Base-by-base conservation (phyloP, 495 filamentous ascomycete genomes). In the Penicillium coprophilum region DNA sequence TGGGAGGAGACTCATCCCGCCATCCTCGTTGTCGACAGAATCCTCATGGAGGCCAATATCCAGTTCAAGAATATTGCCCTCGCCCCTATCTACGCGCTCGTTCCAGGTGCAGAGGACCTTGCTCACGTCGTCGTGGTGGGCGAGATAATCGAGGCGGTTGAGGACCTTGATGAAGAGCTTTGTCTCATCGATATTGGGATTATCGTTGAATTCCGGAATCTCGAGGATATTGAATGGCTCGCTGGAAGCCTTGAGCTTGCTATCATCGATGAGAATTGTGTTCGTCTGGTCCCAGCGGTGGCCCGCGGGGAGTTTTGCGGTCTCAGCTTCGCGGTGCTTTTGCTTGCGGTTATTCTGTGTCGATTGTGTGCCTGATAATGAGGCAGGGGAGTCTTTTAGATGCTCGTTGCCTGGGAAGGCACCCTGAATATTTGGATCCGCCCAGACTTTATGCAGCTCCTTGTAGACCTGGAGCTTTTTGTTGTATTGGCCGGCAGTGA, bases 251-350 rank as follows among this genome's bases (percentile, higher is more conserved):
- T 97, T 98, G 57, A 88, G 72, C 11, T 65, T 65, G 46, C 83
- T 87, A 69, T 97, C 95, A 59, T 98, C 94, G 21, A 97, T 85
- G 12, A 98, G 75, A 30, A 98, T 74, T 0, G 94, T 97, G 68
- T 97, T 93, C n/a, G 72, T 76, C 71, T 96, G 93, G 57, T 80
- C 75, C 89, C 91, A 98, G 27, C 60, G 59, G 0, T 64, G 53
- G 10, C 58, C 60, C 0, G 20, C 17, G n/a, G 46, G 34, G 12
- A 53, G 17, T 6, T 43, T 53, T 40, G 23, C 34, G 13, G 38
- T 24, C 27, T 46, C 44, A 30, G 41, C 28, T 9, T n/a, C 28
- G 34, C 34, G 34, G 8, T 17, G 15, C 34, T 5, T 38, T 38
- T 38, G 34, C 13, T 17, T 27, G 9, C 28, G 15, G 6, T 4